These are phyloP conservation scores for Colletotrichum plurivorum DNA, from an alignment of 2,329 filamentous ascomycete genomes.

Conservation along the genomic window DNA sequence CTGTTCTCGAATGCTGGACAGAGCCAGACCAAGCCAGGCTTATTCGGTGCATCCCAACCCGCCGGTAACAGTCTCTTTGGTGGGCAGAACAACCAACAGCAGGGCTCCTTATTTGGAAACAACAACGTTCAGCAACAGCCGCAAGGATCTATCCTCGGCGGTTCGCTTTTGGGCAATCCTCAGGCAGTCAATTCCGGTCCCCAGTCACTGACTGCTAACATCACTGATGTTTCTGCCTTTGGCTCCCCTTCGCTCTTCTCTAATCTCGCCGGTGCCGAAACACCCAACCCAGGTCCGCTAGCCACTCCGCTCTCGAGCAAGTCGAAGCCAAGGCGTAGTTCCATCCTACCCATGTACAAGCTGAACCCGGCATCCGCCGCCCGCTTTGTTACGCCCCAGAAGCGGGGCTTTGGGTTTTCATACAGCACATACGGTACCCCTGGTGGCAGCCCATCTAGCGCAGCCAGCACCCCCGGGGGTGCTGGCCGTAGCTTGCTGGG, in stretches of 20 bases:
- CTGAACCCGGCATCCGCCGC: slow-evolving; percentile 85
- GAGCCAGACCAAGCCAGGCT: slow-evolving; percentile 67
- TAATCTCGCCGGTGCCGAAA: slow-evolving; percentile 74
- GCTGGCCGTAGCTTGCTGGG: slow-evolving; percentile 76
- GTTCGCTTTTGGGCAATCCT: slow-evolving; percentile 72
- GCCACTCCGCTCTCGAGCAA: slow-evolving; percentile 88
- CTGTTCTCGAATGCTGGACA: slow-evolving; percentile 67
- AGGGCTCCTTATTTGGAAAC: slow-evolving; percentile 61
- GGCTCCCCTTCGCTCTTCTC: slow-evolving; percentile 90
- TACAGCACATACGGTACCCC: slow-evolving; percentile 94
- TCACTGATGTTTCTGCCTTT: slow-evolving; percentile 89
- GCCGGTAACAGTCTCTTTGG: slow-evolving; percentile 69
- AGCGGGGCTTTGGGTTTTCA: slow-evolving; percentile 90
- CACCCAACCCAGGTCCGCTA: slow-evolving; percentile 85
- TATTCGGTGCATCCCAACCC: slow-evolving; percentile 65
- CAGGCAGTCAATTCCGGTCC: slow-evolving; percentile 65
- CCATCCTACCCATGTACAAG: slow-evolving; percentile 88
- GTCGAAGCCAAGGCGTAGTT: slow-evolving; percentile 81
- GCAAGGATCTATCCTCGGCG: slow-evolving; percentile 55
- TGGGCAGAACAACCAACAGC: slow-evolving; percentile 59
- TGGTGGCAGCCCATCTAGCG: slow-evolving; percentile 76
- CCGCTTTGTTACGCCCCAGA: slow-evolving; percentile 86
- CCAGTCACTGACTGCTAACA: slow-evolving; percentile 78
- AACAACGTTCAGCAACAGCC: slow-evolving; percentile 63
- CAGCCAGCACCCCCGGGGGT: slow-evolving; percentile 77